A percentile compares a stretch with the other conserved stretches of the same genome.
Evolutionary conservation across 441 rosid species (phyloP).

Genomic region (Pelargonium cotyledonis): DNA sequence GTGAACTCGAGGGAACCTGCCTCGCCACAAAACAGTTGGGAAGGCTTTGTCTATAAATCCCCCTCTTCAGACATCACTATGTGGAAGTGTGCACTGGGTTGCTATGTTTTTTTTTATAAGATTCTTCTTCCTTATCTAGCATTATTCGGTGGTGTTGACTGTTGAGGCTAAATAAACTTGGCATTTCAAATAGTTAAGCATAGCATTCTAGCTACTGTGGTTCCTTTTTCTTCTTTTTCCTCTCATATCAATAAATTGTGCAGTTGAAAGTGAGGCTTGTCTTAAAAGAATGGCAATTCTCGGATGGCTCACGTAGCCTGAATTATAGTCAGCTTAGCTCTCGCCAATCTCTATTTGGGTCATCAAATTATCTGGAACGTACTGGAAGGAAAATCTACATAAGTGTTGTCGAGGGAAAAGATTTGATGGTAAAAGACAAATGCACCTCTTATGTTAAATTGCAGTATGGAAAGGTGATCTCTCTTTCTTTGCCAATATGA

Average conservation of each 20-base stretch:
- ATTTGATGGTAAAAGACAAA: conserved; percentile 54
- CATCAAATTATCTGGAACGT: conserved; percentile 43
- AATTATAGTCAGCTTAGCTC: conserved; percentile 38
- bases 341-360: conserved; percentile 41
- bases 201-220: not conserved
- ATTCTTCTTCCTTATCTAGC: too few species aligned
- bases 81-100: too few species aligned
- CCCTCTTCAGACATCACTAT: too few species aligned
- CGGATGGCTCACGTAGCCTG: conserved; percentile 76
- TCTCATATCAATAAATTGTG: conserved; percentile 16
- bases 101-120: too few species aligned
- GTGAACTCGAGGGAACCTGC: too few species aligned
- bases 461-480: conserved; percentile 83
- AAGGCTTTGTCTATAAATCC: too few species aligned
- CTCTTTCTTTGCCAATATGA: conserved; percentile 1
- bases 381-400: conserved; percentile 70
- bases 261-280: conserved; percentile 76
- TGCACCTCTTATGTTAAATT: conserved; percentile 66
- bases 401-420: conserved; percentile 57
- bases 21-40: too few species aligned
- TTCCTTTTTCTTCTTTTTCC: not conserved
- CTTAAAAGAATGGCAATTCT: conserved; percentile 91
- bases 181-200: not conserved
- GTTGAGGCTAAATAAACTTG: too few species aligned
- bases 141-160: too few species aligned